Evolutionary conservation across 148 eudicot genomes (phyloP).

Genomic region (Rhododendron griersonianum): DNA sequence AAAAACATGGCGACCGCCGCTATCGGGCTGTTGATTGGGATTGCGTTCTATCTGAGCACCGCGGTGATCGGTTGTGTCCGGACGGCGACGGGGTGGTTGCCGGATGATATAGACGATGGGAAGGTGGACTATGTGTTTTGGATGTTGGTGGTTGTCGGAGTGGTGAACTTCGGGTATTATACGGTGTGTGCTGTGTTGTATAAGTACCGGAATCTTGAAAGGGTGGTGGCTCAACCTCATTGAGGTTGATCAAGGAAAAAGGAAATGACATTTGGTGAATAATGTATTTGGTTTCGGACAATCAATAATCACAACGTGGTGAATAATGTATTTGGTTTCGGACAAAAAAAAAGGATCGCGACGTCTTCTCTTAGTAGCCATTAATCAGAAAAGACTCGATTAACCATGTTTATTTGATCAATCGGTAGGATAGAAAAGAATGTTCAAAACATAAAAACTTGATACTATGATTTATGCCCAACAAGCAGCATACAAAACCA

Average conservation of each 20-base stretch:
- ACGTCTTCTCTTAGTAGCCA: background rate
- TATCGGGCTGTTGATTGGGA: conserved; percentile 20
- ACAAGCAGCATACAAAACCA: background rate
- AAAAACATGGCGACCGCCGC: conserved; percentile 35
- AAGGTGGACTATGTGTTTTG: conserved; percentile 31
- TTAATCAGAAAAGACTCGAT: background rate
- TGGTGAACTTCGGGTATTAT: conserved; percentile 26
- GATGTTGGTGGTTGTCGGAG: conserved; percentile 19
- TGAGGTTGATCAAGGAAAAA: background rate
- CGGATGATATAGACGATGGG: conserved; percentile 31
- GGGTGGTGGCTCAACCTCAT: background rate
- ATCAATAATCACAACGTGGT: background rate
- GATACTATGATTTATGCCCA: background rate
- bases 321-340: background rate
- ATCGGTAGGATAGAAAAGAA: background rate
- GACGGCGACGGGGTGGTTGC: conserved; percentile 28
- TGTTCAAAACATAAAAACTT: background rate
- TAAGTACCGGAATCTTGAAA: conserved; percentile 17
- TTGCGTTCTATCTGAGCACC: conserved; percentile 35
- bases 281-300: background rate
- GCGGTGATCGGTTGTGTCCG: conserved; percentile 20
- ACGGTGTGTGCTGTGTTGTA: conserved; percentile 23
- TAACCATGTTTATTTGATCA: background rate
- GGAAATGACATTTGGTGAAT: background rate
- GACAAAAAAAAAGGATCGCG: background rate